Base-by-base conservation (phyloP, 768 basidiomycete genomes). In the Dentipellis fragilis region DNA sequence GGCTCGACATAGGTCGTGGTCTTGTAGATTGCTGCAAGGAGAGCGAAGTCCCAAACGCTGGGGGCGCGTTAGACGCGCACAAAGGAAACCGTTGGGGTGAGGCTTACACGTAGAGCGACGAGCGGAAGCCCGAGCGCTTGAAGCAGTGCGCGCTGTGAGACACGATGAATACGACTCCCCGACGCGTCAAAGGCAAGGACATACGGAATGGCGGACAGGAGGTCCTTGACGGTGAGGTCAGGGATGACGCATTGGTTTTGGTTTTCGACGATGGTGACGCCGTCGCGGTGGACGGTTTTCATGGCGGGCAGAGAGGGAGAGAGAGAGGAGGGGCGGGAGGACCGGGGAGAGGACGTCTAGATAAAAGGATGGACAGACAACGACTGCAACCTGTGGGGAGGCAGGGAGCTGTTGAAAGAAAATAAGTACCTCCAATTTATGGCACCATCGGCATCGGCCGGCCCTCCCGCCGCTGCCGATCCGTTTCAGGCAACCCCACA, bases 221-320 rank as follows among this genome's bases (percentile, higher is more conserved):
- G 67, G 64, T 96, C 88, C 74, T 94, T 96, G 69, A 94, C 79
- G 39, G 88, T 78, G 59, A 92, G 79, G 74, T 92, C 85, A 19
- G 93, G 93, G 59, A 95, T 87, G 23, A 78, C 65, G 57, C 80
- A 79, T 49, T 78, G 74, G 45, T 72, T 77, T 71, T 88, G 87
- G 58, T 84, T 75, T 49, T 76, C 64, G 54, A 55, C 60, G 51
- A 40, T 53, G 35, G 60, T 61, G 37, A 57, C 58, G 23, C 56
- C 57, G 35, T 54, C 55, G 36, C 56, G 52, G 16, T 56, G 52
- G 52, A 54, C 56, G 3, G 63, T 59, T 40, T 62, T 65, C 58
- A 59, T 63, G 51, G 49, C 10, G 51, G 4, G 40, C 36, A 37
- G 38, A 22, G 14, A 53, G 45, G 34, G 49, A 35, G 52, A 21